Base-by-base conservation (phyloP, 306 rosid genomes). In the Psophocarpus tetragonolobus region DNA sequence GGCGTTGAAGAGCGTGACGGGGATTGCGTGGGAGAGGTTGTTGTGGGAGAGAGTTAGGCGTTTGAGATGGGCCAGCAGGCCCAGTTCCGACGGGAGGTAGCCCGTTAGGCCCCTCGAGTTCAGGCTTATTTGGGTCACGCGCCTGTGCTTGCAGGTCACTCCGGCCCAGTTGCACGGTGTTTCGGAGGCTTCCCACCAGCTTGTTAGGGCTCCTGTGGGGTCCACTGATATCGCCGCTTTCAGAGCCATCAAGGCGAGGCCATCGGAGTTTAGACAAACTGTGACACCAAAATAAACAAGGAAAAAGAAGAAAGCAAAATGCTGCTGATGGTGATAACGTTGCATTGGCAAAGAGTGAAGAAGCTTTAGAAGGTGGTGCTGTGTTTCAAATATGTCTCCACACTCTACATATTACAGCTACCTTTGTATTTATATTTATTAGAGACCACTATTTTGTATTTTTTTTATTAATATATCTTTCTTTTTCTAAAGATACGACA, bases 201-300 rank as follows among this genome's bases (percentile, higher is more conserved):
- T 83, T 41, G 54, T 77, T 24, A 92, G 96, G 4, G 70, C 38
- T 0, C 84, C 84, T 1, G 83, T 61, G n/a, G 92, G 96, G 80
- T 92, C 96, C n/a, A 75, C 3, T 2, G 89, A 88, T 7, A 89
- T 85, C n/a, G 97, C 97, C 65, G 91, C 88, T 75, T 92, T 92
- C 14, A 92, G 87, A 0, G 97, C 96, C 0, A 92, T 85, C n/a
- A 92, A 87, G 0, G 93, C 83, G 61, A 92, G 89, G 0, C 96
- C 96, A 11, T 92, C 97, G 18, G 90, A 77, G 90, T 82, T 88
- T 7, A 92, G 90, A 48, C 85, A 70, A 30, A 53, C 50, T 13
- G 61, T 66, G 10, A 79, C 12, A 5, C 81, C 18, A 58, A 63
- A 6, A 2, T 6, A 32, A 5, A 48, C 27, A 5, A 24, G 1